Evolutionary conservation across 306 rosid genomes (phyloP).

Genomic region (Gynostemma pentaphyllum): DNA sequence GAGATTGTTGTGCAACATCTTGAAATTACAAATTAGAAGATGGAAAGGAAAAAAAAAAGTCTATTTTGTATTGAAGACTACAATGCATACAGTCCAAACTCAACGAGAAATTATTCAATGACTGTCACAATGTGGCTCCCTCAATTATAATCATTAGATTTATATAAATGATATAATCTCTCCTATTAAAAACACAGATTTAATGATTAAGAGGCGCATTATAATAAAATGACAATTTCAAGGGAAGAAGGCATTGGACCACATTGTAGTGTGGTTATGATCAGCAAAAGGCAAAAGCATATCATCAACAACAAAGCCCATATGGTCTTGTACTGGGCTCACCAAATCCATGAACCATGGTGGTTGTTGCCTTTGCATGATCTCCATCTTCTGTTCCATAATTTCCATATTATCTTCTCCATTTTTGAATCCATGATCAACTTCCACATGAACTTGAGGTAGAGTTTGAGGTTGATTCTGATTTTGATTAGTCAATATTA

Average conservation of each 20-base stretch:
- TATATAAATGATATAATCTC: no score
- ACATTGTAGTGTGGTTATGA: neutral
- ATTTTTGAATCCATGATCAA: no score
- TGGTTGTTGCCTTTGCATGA: neutral
- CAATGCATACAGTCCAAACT: no score
- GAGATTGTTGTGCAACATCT: neutral
- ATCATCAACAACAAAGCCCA: slow-evolving; percentile 16
- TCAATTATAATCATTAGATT: no score
- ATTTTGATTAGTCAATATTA: no score
- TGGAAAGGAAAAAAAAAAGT: no score
- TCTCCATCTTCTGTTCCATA: neutral
- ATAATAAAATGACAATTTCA: neutral
- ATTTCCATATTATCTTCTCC: no score
- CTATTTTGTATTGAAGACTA: no score
- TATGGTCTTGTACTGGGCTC: neutral
- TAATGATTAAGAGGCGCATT: neutral
- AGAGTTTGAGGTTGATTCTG: no score
- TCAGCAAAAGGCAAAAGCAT: slow-evolving; percentile 11
- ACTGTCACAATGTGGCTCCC: no score
- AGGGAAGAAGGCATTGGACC: slow-evolving; percentile 16
- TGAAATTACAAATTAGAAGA: neutral
- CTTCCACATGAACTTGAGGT: neutral
- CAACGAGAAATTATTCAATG: no score
- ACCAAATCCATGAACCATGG: slow-evolving; percentile 1
- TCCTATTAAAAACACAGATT: no score